Evolutionary conservation across 129 eudicot genomes (phyloP), one percentile per base, ranked within the genome.

Genomic region (Smallanthus sonchifolius): DNA sequence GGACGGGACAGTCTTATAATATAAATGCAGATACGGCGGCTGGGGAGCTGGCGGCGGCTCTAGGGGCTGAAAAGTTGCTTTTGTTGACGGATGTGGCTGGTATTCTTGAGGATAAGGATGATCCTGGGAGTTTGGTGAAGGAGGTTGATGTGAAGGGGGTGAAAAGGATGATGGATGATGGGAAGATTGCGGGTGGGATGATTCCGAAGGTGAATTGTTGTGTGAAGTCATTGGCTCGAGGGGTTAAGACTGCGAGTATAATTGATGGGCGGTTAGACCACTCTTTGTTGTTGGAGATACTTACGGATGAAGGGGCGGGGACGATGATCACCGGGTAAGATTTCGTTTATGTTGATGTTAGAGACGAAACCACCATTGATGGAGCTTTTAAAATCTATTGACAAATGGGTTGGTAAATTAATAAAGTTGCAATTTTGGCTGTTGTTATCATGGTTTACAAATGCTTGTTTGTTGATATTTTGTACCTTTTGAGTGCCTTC

Each of bases 11-110:
- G 77, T 48, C 86, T 5, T 94, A 90, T 72, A 94, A 94, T 15
- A 86, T 94, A 7, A 90, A 94, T 43, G 97, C 97, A 0, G 98
- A 94, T 72, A 94, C 98, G 7, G 96, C 89, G 5, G 97, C 98
- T 0, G 98, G 98, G 39, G 98, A 91, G 82, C 74, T 94, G 67
- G 97, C 98, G 0, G 96, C 92, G 2, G 92, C 98, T 0, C 64
- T 94, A 34, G 88, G 96, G 77, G 98, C 98, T 2, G 98, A 94
- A 83, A 94, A 94, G 86, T 61, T 94, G 83, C 82, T 94, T 45
- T 28, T 94, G 75, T 76, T 94, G 85, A 94, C 96, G 0, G 98
- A 88, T 70, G 98, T 94, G 74, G 86, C 91, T 0, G 98, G 98
- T 30, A 94, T 94, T 48, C 70, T 94, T 16, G 96, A 83, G 69